Evolutionary conservation across 495 filamentous ascomycete species (phyloP), one percentile per base, ranked within the genome.

Genomic region (Chlorociboria aeruginascens): DNA sequence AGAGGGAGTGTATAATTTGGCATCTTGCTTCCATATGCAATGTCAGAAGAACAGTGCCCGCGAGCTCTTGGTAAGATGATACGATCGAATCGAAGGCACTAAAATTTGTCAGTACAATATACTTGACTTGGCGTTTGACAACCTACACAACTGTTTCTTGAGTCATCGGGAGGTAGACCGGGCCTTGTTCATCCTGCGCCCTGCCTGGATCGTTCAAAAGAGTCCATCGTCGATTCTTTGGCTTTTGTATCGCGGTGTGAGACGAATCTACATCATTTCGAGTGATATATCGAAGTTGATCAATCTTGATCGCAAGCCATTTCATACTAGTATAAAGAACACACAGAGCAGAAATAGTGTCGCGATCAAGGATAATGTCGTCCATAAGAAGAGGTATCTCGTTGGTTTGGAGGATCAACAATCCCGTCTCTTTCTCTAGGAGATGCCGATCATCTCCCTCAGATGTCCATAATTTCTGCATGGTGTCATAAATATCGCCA

Each of bases 271-370:
- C 68, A 43, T 75, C 67, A 47, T 73, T 73, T 34, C 60, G 54
- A 25, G 74, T 85, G 51, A 94, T 82, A 52, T 84, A 79, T 20
- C 90, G 79, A 33, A 97, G 72, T 45, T 83, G 72, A 10, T 69
- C 59, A 13, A 95, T 75, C 61, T 87, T 87, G 55, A 77, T 82
- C 46, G 84, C 81, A 20, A 98, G 80, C 92, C 92, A 98, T 74
- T 92, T 85, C 89, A 95, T 94, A 72, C 90, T 96, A 49, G 85
- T 94, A 60, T 92, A 88, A 16, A 99, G 72, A 40, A 95, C 76
- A 51, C 87, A 95, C 32, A 97, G 66, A 9, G 85, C 78, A 40
- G 81, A 73, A 30, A 96, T 82, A 1, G 81, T 82, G 57, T 96
- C 92, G 14, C 84, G 77, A 56, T 99, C 93, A 3, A 80, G 79